Evolutionary conservation across 2,329 filamentous ascomycete species (phyloP), one percentile per base, ranked within the genome.

Genomic region (Pleurostoma richardsiae): DNA sequence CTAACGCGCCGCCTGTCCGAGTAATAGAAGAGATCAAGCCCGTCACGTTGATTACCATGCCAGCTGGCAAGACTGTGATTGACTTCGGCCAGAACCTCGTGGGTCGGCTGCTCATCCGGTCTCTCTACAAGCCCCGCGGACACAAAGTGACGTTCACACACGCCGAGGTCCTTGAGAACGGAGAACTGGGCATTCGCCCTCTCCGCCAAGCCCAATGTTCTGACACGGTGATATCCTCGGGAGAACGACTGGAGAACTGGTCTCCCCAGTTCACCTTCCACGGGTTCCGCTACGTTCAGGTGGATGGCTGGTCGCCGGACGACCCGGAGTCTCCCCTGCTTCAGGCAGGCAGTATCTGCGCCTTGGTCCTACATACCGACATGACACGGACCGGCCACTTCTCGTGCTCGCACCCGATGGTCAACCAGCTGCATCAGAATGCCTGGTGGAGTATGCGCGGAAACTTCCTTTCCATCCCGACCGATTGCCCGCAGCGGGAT

Each of bases 61-160:
- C 51, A 11, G 58, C 57, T 3, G 73, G 74, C 5, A 76, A 76
- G 52, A 71, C 63, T 0, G 60, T 80, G 2, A 49, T 82, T 4
- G 77, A 82, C 51, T 81, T 82, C 56, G 77, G 77, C 2, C 77
- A 82, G 54, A 81, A 82, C 52, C 60, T 82, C 0, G 77, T 80
- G 1, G 79, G 79, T 2, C 68, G 68, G 52, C 47, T 80, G 2
- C 60, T 61, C 0, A 53, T 80, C 8, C 63, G 53, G 1, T 55
- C 59, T 0, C 56, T 72, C 2, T 52, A 53, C 38, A 70, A 65
- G 0, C 59, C 64, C 0, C 54, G 56, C 3, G 71, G 69, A 1
- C 63, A 67, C 3, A 65, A 59, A 7, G 67, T 82, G 26, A 67
- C 61, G 4, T 60, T 83, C 11, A 59, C 57, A 0, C 78, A 82